Base-by-base conservation (phyloP, 1,284 basidiomycete species). In the Tremellales sp. region DNA sequence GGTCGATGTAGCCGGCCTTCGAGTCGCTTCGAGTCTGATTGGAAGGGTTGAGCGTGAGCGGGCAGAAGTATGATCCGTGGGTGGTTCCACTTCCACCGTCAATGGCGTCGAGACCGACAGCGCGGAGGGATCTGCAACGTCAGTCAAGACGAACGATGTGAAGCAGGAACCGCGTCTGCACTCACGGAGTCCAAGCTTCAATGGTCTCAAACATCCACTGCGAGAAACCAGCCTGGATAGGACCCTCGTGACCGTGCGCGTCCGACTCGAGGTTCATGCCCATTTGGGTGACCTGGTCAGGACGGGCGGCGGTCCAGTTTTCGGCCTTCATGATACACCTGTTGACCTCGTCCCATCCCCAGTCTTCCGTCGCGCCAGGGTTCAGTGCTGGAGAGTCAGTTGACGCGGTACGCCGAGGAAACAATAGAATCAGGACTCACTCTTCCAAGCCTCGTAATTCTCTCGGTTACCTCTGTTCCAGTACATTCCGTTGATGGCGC, bases 401-500 rank as follows among this genome's bases (percentile, higher is more conserved):
- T n/a, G 4, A 15, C 44, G 39, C 3, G 7, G 17, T 17, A 43
- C 44, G 13, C 41, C 43, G 17, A 21, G 29, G 42, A 5, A 3
- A 36, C n/a, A 36, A 53, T 21, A 12, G 26, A n/a, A 15, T 21
- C n/a, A 39, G 6, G 6, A 60, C 64, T 60, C 50, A 70, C 68
- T 54, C 40, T 48, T 70, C 75, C 75, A 78, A 42, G 73, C 72
- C 50, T 78, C 72, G 48, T 76, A 76, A 50, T 78, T 76, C 19
- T 57, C 54, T 26, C 52, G 52, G 40, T 63, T 62, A 1, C 64
- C 73, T 48, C 72, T 53, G 33, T 73, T 61, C 72, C 81, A 76
- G 73, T 85, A 87, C 72, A 86, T 77, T 48, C 84, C 86, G 71
- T 87, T 87, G 51, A 85, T 78, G 5, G 84, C 83, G 33, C 80